phyloP scores from a whole-genome alignment of 129 eudicot species.

The Cynara cardunculus region DNA sequence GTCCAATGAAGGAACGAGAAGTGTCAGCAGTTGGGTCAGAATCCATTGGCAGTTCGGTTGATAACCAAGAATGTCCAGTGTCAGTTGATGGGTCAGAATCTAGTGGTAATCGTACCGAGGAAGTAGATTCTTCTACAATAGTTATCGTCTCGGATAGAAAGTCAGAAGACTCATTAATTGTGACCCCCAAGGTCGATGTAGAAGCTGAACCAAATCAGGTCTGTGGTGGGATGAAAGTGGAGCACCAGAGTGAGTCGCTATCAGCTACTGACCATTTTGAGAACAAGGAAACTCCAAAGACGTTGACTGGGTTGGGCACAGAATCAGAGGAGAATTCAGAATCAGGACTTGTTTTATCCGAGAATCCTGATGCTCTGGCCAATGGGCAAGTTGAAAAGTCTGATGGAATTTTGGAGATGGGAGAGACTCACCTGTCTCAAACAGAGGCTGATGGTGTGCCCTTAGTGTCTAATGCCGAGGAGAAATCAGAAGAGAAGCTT shows the following conservation, averaged over 20 bases:
- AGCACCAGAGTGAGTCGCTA: slow-evolving; percentile 17
- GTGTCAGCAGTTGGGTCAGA: slow-evolving; percentile 19
- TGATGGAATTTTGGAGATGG: slow-evolving; percentile 22
- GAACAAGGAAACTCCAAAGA: slow-evolving; percentile 24
- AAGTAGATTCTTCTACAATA: slow-evolving; percentile 13
- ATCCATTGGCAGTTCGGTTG: slow-evolving; percentile 13
- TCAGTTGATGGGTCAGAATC: slow-evolving; percentile 25
- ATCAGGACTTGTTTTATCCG: slow-evolving; percentile 12
- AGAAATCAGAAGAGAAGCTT: slow-evolving; percentile 17
- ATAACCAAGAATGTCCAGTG: slow-evolving; percentile 19
- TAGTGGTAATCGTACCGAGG: slow-evolving; percentile 14
- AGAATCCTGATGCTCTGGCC: slow-evolving; percentile 12
- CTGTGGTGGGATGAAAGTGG: slow-evolving; percentile 19
- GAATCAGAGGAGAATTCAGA: slow-evolving; percentile 28
- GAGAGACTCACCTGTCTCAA: slow-evolving; percentile 23
- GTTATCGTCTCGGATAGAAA: slow-evolving; percentile 1
- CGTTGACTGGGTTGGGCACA: slow-evolving; percentile 6
- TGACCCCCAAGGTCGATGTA: slow-evolving; percentile 21
- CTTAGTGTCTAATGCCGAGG: slow-evolving; percentile 18
- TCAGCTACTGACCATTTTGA: slow-evolving; percentile 12
- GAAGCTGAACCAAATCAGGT: slow-evolving; percentile 24
- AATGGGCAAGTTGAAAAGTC: slow-evolving; percentile 27
- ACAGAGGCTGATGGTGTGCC: slow-evolving; percentile 28
- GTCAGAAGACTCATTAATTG: slow-evolving; percentile 13
- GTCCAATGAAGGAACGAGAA: slow-evolving; percentile 14